These are phyloP conservation scores for Chaetomium globosum DNA, from an alignment of 2,329 filamentous ascomycete species.

Conservation along the genomic window DNA sequence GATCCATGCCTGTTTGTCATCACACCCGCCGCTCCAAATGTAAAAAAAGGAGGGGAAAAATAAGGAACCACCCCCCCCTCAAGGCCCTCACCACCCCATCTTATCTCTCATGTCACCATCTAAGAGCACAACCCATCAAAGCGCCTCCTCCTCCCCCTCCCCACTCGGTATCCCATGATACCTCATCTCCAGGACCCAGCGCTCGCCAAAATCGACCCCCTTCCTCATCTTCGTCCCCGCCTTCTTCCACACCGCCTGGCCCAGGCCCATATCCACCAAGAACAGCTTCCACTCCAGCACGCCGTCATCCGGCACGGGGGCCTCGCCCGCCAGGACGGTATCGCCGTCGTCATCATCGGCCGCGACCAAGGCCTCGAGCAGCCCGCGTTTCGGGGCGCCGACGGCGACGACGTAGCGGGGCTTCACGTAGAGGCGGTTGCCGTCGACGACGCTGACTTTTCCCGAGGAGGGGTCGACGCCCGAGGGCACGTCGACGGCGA, in stretches of 20 bases:
- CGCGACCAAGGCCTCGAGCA: constrained; percentile 73
- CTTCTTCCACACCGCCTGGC: constrained; percentile 80
- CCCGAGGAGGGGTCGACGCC: constrained; percentile 82
- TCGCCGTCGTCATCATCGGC: constrained; percentile 52
- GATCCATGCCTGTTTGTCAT: background rate
- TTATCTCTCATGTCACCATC: no score
- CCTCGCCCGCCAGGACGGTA: constrained; percentile 37
- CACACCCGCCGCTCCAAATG: background rate
- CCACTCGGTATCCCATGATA: constrained; percentile 46
- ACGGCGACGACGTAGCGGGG: constrained; percentile 82
- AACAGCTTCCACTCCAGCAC: constrained; percentile 71
- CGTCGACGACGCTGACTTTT: constrained; percentile 67
- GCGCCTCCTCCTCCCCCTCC: constrained; percentile 28
- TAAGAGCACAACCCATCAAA: no score
- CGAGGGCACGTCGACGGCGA: constrained; percentile 89
- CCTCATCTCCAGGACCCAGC: constrained; percentile 77
- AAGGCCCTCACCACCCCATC: background rate
- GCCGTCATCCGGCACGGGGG: constrained; percentile 48
- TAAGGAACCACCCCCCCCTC: background rate
- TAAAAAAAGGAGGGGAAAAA: background rate
- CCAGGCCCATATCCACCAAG: constrained; percentile 84
- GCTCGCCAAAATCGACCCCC: constrained; percentile 83
- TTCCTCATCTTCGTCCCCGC: constrained; percentile 78
- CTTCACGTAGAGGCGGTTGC: constrained; percentile 75
- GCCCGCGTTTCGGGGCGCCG: constrained; percentile 81